These are phyloP conservation scores for Eucalyptus polyanthemos DNA, from an alignment of 345 rosid genomes.

Conservation along the genomic window DNA sequence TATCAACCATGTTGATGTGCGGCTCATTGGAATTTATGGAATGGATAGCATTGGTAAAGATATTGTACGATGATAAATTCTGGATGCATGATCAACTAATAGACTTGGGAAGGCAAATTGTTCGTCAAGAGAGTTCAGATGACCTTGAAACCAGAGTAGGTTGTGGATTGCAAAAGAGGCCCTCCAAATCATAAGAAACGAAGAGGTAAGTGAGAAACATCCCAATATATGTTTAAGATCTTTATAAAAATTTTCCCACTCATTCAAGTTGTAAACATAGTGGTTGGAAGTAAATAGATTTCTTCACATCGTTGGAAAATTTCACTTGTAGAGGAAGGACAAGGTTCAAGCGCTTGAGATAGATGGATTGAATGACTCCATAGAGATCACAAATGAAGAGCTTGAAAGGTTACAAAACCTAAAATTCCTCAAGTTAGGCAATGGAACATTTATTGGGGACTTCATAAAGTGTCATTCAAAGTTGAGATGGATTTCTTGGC, in stretches of 20 bases:
- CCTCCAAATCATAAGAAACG: accelerated
- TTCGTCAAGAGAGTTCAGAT: accelerated
- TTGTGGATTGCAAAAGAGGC: background rate
- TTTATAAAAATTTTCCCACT: background rate
- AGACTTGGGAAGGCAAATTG: background rate
- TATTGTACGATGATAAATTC: accelerated
- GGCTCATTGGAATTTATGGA: background rate
- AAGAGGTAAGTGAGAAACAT: background rate
- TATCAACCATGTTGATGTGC: background rate
- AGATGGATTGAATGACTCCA: background rate
- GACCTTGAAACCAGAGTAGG: background rate
- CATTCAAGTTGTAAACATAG: background rate
- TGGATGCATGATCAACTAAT: background rate
- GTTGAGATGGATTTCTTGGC: background rate
- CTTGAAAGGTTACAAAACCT: background rate
- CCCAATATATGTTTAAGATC: background rate
- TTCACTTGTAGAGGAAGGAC: background rate
- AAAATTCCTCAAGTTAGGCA: background rate
- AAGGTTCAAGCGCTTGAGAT: background rate
- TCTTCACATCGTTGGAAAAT: background rate
- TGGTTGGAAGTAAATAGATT: background rate
- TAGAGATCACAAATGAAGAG: background rate
- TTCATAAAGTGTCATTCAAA: background rate
- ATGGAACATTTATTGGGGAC: background rate
- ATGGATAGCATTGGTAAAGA: too few relatives aligned